Conservation (phyloP, 176 grass and related monocot species). For the Zoysia japonica region DNA sequence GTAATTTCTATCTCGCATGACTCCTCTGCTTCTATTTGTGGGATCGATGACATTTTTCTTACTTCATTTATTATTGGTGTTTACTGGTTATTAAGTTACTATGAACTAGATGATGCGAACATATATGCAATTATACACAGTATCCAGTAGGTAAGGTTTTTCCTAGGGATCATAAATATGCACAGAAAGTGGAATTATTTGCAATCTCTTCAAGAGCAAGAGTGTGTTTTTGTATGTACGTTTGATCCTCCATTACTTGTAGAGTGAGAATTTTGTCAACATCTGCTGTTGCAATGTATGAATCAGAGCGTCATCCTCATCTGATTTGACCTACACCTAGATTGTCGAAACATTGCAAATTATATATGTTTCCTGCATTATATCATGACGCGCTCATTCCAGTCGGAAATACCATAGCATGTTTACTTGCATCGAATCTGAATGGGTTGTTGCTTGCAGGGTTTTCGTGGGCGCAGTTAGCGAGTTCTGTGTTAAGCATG, state of each 20-base stretch:
- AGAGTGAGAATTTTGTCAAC: not conserved
- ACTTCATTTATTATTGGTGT: not conserved
- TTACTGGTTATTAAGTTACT: not conserved
- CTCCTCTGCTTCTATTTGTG: constrained; percentile 7
- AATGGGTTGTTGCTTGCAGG: constrained; percentile 33
- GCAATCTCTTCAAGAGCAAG: not conserved
- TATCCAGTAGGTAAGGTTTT: too few relatives aligned
- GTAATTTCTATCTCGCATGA: not conserved
- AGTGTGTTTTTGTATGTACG: not conserved
- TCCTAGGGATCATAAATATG: too few relatives aligned
- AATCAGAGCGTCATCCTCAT: constrained; percentile 12
- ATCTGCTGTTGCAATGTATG: not conserved
- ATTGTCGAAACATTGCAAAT: not conserved
- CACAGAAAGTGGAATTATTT: not conserved
- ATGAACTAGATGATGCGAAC: not conserved
- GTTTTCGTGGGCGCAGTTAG: constrained; percentile 93
- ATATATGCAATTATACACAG: not conserved
- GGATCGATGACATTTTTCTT: not conserved
- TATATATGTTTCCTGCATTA: not conserved
- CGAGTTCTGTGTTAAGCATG: constrained; percentile 95
- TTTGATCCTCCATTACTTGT: not conserved
- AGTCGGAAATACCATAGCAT: not conserved
- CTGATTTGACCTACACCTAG: not conserved
- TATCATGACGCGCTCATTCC: not conserved
- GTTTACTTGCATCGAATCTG: constrained; percentile 5